Evolutionary conservation across 2,329 filamentous ascomycete species (phyloP).

Genomic region (Arthroderma sp.): DNA sequence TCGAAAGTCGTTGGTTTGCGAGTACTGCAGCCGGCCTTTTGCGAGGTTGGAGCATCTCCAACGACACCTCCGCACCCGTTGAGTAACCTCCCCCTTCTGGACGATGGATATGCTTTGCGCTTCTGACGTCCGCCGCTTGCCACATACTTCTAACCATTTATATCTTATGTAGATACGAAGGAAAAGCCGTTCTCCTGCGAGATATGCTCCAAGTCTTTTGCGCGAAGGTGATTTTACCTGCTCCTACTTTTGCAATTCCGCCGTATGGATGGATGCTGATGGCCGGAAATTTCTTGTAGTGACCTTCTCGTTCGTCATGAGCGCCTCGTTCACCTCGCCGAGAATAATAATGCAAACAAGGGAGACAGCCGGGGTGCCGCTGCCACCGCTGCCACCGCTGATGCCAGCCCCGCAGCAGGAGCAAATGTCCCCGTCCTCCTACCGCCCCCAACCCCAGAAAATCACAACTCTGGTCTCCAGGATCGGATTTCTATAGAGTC

Average conservation of each 20-base stretch:
- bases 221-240: slow-evolving; percentile 25
- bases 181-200: slow-evolving; percentile 39
- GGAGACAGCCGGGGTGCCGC: slow-evolving; percentile 21
- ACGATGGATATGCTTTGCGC: neutral
- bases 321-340: slow-evolving; percentile 34
- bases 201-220: slow-evolving; percentile 37
- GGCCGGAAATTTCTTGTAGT: slow-evolving; percentile 15
- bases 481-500: slow-evolving; percentile 31
- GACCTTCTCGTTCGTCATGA: slow-evolving; percentile 38
- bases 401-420: slow-evolving; percentile 17
- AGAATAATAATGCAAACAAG: slow-evolving; percentile 26
- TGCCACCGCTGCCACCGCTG: slow-evolving; percentile 19
- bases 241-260: neutral
- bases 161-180: slow-evolving; percentile 29
- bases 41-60: slow-evolving; percentile 38
- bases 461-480: slow-evolving; percentile 33
- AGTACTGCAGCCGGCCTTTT: slow-evolving; percentile 36
- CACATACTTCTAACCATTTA: neutral
- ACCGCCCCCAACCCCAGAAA: slow-evolving; percentile 25
- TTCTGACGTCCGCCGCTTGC: neutral
- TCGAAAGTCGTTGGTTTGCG: slow-evolving; percentile 35
- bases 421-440: slow-evolving; percentile 10
- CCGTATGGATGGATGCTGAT: neutral
- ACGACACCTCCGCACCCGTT: slow-evolving; percentile 39
- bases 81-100: slow-evolving; percentile 21